Conservation (phyloP, 768 basidiomycete species). For the Strobilomyces confusus region DNA sequence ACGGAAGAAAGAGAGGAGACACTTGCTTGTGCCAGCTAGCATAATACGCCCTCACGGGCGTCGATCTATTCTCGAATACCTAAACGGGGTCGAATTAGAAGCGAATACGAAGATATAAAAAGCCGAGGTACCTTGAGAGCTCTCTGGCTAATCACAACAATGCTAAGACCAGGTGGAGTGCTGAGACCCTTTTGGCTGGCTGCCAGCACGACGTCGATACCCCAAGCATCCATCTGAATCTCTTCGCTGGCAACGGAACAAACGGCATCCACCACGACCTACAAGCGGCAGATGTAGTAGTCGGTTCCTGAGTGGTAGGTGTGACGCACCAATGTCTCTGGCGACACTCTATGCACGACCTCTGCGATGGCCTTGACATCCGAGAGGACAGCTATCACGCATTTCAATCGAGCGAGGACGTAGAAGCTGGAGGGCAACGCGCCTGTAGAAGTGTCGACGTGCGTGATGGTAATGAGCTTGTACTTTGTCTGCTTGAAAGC, state of each 20-base stretch:
- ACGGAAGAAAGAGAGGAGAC: neutral
- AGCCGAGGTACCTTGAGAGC: slow-evolving; percentile 56
- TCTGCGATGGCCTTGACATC: slow-evolving; percentile 73
- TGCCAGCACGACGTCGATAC: slow-evolving; percentile 80
- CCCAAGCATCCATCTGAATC: slow-evolving; percentile 92
- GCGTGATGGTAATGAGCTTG: slow-evolving; percentile 90
- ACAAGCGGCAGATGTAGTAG: neutral
- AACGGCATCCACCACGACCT: slow-evolving; percentile 88
- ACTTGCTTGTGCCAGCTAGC: slow-evolving; percentile 81
- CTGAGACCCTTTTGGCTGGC: slow-evolving; percentile 93
- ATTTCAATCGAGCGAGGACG: neutral
- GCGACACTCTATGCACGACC: slow-evolving; percentile 70
- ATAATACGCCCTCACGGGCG: slow-evolving; percentile 76
- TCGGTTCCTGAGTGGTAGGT: neutral
- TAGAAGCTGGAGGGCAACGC: neutral
- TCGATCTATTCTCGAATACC: slow-evolving; percentile 21
- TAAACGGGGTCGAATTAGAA: neutral
- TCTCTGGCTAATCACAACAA: slow-evolving; percentile 74
- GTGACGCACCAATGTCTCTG: slow-evolving; percentile 68
- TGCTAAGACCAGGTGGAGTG: slow-evolving; percentile 87
- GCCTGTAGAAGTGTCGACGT: slow-evolving; percentile 91
- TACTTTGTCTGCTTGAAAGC: slow-evolving; percentile 78
- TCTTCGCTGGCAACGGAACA: slow-evolving; percentile 96
- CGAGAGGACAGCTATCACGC: slow-evolving; percentile 69
- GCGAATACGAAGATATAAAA: neutral